Percentiles rank a stretch among this genome's conserved stretches.
Evolutionary conservation across 148 eudicot genomes (phyloP).

Genomic region (Rhododendron ferrugineum): DNA sequence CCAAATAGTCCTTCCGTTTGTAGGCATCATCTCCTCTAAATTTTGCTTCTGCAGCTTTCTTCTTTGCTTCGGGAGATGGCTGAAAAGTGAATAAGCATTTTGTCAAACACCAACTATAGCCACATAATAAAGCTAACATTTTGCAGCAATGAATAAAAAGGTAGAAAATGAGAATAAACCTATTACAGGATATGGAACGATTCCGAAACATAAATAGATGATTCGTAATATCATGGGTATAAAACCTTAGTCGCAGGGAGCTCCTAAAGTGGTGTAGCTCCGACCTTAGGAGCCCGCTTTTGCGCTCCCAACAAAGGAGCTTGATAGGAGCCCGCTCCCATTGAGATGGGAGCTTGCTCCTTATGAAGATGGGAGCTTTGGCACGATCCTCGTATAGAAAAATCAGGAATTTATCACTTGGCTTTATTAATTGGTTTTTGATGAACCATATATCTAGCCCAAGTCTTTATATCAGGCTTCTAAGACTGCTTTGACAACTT

Average conservation of each 20-base stretch:
- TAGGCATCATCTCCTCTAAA: conserved; percentile 80
- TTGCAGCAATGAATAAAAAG: neutral
- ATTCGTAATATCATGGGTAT: neutral
- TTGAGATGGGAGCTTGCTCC: neutral
- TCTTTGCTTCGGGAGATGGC: conserved; percentile 78
- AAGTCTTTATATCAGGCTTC: too few relatives aligned
- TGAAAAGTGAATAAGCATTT: conserved; percentile 15
- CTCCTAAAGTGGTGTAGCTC: neutral
- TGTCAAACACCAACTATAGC: neutral
- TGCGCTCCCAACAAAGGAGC: neutral
- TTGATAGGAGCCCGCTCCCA: too few relatives aligned
- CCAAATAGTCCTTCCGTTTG: conserved; percentile 48
- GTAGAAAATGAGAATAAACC: neutral
- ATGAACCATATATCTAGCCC: too few relatives aligned
- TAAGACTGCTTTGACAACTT: neutral
- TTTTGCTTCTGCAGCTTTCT: conserved; percentile 85
- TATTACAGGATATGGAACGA: neutral
- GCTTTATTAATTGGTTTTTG: too few relatives aligned
- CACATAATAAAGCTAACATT: neutral
- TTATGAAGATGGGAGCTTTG: neutral
- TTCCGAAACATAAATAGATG: neutral
- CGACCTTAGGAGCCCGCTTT: too few relatives aligned
- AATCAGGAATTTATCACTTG: too few relatives aligned
- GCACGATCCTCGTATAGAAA: neutral
- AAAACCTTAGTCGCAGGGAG: neutral